Base-by-base conservation (phyloP, 1,284 basidiomycete species). In the Hymenochaete sp. region DNA sequence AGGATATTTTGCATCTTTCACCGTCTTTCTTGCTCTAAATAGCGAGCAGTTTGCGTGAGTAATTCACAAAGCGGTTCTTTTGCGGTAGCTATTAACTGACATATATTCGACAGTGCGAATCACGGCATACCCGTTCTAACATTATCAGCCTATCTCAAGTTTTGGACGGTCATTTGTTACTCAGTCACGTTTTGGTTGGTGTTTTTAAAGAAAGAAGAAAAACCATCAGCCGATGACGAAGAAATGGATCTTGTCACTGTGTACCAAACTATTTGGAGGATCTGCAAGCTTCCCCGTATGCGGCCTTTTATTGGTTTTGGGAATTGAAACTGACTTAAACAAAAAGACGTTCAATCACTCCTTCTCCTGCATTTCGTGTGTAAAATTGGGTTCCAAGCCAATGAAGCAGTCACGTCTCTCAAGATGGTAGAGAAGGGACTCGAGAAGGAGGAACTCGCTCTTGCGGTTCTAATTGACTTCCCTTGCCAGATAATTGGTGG, bases 391-490 rank as follows among this genome's bases (percentile, higher is more conserved):
- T 98, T 95, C 64, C 90, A 91, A 52, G 91, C 93, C 24, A 93
- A 93, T 64, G 95, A 98, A 50, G 87, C 91, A 1, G 89, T 86
- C 10, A 95, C 91, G 1, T 83, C 80, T 11, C 75, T 98, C 44
- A 99, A 99, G 62, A 78, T 98, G 64, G 85, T 99, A 38, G 95
- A 99, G 62, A 98, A 97, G 60, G 95, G 95, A 2, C 75, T 99
- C 37, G 85, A 82, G 45, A 87, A 93, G 42, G 96, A 98, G 67
- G 96, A 99, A 57, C 74, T 98, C 28, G 93, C 96, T 3, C 73
- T 96, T 19, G 87, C 92, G 2, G 93, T 96, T 25, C 77, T 98
- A 41, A 88, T 98, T 56, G 96, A 98, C 64, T 98, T 98, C 56
- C 96, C 96, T 1, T 96, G 96, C 66, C 95, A 98, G 67, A 91